phyloP scores from a whole-genome alignment of 2,329 filamentous ascomycete species.

The Fusarium sp. region DNA sequence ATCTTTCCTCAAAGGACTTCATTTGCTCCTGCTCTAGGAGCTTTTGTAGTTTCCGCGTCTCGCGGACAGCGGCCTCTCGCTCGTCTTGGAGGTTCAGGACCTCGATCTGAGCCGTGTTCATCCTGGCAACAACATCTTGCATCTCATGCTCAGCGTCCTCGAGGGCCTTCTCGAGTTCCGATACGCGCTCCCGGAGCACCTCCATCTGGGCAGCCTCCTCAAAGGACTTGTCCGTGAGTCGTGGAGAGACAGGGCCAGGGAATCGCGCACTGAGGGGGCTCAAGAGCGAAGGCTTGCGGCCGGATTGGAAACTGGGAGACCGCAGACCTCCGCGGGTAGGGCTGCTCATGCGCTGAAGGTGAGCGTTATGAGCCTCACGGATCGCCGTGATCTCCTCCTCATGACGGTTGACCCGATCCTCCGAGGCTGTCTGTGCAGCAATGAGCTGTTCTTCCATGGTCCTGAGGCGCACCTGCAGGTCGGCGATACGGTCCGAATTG shows the following conservation, averaged over 20 bases:
- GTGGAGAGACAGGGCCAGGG: slow-evolving; percentile 47
- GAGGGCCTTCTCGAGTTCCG: slow-evolving; percentile 83
- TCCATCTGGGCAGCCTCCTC: slow-evolving; percentile 81
- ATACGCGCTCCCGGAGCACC: slow-evolving; percentile 80
- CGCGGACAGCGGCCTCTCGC: slow-evolving; percentile 78
- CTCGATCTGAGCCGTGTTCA: slow-evolving; percentile 86
- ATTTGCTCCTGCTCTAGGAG: slow-evolving; percentile 74
- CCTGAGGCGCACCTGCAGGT: slow-evolving; percentile 84
- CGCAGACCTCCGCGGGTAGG: slow-evolving; percentile 46
- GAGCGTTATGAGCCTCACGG: slow-evolving; percentile 80
- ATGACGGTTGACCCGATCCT: slow-evolving; percentile 84
- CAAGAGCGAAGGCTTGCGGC: slow-evolving; percentile 49
- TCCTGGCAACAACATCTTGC: slow-evolving; percentile 82
- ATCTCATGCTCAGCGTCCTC: slow-evolving; percentile 75
- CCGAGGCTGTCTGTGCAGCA: slow-evolving; percentile 84
- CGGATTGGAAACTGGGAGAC: slow-evolving; percentile 47
- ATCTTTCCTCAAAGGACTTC: slow-evolving; percentile 58
- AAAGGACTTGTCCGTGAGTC: slow-evolving; percentile 71
- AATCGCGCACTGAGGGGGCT: slow-evolving; percentile 53
- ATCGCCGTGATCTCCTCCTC: slow-evolving; percentile 85
- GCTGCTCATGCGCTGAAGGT: slow-evolving; percentile 79
- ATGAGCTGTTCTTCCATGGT: slow-evolving; percentile 86
- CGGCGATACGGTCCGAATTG: slow-evolving; percentile 84
- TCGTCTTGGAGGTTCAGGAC: slow-evolving; percentile 83
- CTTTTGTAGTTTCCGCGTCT: slow-evolving; percentile 76